Percentiles rank a stretch among this genome's conserved stretches.
These are phyloP conservation scores for Leucoagaricus sp. DNA, from an alignment of 1,284 basidiomycete genomes.

Conservation along the genomic window DNA sequence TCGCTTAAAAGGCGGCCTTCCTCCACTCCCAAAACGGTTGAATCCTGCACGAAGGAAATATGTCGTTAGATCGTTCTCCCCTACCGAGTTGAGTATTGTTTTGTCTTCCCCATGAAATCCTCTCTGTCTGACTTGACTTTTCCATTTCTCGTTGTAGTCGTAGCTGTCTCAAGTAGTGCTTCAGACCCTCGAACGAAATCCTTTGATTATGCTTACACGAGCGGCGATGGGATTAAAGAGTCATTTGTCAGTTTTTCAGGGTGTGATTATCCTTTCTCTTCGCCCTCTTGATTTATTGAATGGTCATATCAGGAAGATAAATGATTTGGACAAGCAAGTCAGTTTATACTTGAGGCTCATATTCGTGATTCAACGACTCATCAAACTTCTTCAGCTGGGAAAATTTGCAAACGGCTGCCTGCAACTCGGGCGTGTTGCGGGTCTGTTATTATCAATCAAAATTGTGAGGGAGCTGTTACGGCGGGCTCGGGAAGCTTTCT, in stretches of 20 bases:
- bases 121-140: no score
- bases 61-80: no score
- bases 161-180: background rate
- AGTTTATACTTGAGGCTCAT: no score
- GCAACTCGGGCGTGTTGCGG: conserved; percentile 1
- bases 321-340: conserved; percentile 11
- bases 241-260: conserved; percentile 6
- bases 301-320: background rate
- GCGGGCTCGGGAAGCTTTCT: background rate
- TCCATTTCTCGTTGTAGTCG: background rate
- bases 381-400: background rate
- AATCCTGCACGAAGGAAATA: no score
- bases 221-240: conserved; percentile 9
- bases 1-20: no score
- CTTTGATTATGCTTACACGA: conserved; percentile 11
- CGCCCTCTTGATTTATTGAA: background rate
- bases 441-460: conserved; percentile 6
- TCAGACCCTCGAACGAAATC: background rate
- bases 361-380: background rate
- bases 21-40: no score
- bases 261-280: background rate
- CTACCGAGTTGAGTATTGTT: no score
- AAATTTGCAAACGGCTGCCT: background rate
- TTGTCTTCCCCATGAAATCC: no score
- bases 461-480: background rate